Conservation (phyloP, 2,329 filamentous ascomycete genomes). For the Xylaria sp. region DNA sequence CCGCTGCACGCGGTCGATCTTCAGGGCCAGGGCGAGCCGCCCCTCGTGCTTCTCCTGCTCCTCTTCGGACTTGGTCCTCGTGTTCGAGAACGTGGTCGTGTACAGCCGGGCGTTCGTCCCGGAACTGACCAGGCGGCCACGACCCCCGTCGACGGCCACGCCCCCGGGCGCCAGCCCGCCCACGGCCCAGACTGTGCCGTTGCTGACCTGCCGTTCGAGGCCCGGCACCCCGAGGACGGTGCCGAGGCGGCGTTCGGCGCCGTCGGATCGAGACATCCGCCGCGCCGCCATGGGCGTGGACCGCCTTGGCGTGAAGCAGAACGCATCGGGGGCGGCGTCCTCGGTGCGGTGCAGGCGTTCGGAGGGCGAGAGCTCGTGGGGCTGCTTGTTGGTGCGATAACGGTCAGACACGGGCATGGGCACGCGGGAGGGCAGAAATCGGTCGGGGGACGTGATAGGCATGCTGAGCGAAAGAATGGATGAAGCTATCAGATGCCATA, state of each 20-base stretch:
- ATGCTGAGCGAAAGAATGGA: constrained; percentile 33
- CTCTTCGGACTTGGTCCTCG: constrained; percentile 52
- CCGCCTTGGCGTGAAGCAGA: constrained; percentile 40
- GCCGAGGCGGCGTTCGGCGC: constrained; percentile 29
- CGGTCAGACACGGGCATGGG: constrained; percentile 44
- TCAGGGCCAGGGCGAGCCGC: constrained; percentile 77
- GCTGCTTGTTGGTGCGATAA: constrained; percentile 49
- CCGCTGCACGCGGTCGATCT: constrained; percentile 71
- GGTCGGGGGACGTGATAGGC: constrained; percentile 44
- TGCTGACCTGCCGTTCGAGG: constrained; percentile 58
- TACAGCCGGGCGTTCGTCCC: constrained; percentile 73
- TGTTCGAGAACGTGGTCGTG: constrained; percentile 51
- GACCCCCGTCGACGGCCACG: constrained; percentile 62
- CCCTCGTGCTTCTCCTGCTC: constrained; percentile 71
- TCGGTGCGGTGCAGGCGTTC: constrained; percentile 51
- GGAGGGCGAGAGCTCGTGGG: constrained; percentile 44
- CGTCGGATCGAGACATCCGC: constrained; percentile 34
- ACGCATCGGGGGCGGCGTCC: constrained; percentile 46
- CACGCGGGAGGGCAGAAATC: constrained; percentile 53
- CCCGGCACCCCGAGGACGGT: constrained; percentile 35
- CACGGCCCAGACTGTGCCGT: constrained; percentile 75
- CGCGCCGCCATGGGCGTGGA: constrained; percentile 33
- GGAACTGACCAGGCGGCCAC: constrained; percentile 66
- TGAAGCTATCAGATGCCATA: constrained; percentile 32
- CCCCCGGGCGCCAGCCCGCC: constrained; percentile 67